Evolutionary conservation across 768 basidiomycete genomes (phyloP).

Genomic region (Podaxis sp.): DNA sequence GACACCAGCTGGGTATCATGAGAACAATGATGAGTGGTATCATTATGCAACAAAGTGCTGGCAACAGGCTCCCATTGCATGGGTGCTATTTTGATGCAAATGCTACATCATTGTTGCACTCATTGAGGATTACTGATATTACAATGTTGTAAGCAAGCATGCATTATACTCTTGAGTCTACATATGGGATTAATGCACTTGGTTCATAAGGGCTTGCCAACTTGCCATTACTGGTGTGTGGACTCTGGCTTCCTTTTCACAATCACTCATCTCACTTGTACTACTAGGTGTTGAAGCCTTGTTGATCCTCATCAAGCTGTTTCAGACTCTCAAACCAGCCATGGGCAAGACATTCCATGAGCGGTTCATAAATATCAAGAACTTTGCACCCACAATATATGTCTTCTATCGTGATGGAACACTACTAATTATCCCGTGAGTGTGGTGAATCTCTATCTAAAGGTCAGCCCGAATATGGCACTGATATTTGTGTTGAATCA

Average conservation of each 20-base stretch:
- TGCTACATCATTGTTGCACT: neutral
- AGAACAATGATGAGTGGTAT: neutral
- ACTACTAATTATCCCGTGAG: neutral
- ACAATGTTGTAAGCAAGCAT: neutral
- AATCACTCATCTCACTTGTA: neutral
- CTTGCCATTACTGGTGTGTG: neutral
- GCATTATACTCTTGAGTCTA: neutral
- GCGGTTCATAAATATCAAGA: neutral
- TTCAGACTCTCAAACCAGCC: neutral
- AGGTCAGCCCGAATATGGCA: too few relatives aligned
- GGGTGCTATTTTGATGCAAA: neutral
- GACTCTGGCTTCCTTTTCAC: neutral
- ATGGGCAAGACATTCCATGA: neutral
- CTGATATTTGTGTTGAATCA: neutral
- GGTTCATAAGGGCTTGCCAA: neutral
- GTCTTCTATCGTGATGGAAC: neutral
- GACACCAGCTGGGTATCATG: neutral
- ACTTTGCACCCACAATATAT: neutral
- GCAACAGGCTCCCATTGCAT: neutral
- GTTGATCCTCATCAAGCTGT: neutral
- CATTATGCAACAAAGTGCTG: neutral
- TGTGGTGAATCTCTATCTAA: neutral
- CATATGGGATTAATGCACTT: neutral
- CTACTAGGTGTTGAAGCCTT: neutral
- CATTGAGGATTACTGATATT: neutral